Evolutionary conservation across 768 basidiomycete genomes (phyloP).

Genomic region (Termitomyces sp.): DNA sequence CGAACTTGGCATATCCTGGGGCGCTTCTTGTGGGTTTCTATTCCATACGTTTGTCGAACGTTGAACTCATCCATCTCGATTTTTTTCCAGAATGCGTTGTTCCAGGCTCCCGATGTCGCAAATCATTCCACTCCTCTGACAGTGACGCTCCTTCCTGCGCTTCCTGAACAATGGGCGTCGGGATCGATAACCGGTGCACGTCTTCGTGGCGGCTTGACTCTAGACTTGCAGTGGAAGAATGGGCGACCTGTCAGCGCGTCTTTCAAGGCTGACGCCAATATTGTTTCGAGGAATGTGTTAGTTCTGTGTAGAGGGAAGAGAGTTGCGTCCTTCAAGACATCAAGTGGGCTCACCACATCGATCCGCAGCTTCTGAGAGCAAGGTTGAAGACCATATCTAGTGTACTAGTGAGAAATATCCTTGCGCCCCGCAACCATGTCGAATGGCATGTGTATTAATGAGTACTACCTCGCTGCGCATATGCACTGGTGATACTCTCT

Average conservation of each 20-base stretch:
- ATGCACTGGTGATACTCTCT: not conserved
- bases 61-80: not conserved
- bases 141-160: constrained; percentile 58
- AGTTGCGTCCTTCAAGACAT: constrained; percentile 14
- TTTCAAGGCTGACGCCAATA: constrained; percentile 10
- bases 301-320: constrained; percentile 14
- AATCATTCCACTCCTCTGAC: constrained; percentile 41
- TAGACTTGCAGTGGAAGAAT: constrained; percentile 46
- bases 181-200: constrained; percentile 62
- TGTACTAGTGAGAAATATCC: not conserved
- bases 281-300: constrained; percentile 13
- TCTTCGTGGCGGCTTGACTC: constrained; percentile 54
- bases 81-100: constrained; percentile 43
- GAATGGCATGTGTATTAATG: not conserved
- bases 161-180: constrained; percentile 55
- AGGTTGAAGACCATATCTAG: not conserved
- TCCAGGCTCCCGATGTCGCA: constrained; percentile 68
- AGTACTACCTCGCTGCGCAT: too few relatives aligned
- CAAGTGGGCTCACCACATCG: constrained; percentile 6
- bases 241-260: constrained; percentile 10
- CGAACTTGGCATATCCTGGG: constrained; percentile 65
- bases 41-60: not conserved
- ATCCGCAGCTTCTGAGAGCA: constrained; percentile 7
- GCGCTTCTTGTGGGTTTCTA: constrained; percentile 47
- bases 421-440: not conserved